Conservation (phyloP, 1,284 basidiomycete species). For the Malassezia obtusa region DNA sequence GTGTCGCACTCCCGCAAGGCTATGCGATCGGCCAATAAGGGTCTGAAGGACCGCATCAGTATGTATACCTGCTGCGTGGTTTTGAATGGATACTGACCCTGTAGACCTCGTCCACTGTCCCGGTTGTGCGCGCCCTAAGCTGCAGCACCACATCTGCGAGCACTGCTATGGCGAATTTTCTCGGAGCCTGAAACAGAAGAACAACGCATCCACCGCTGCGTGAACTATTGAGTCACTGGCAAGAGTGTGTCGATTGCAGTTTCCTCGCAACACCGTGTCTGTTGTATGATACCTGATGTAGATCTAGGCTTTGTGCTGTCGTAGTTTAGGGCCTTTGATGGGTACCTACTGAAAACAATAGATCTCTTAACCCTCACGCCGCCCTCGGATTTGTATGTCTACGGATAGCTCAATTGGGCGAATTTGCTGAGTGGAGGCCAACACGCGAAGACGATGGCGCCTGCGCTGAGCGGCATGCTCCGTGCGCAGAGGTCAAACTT, state of each 20-base stretch:
- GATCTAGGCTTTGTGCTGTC: too few relatives aligned
- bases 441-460: too few relatives aligned
- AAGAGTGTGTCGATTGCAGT: too few relatives aligned
- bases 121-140: slow-evolving; percentile 78
- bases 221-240: too few relatives aligned
- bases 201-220: background rate
- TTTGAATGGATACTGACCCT: slow-evolving; percentile 6
- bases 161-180: slow-evolving; percentile 71
- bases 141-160: slow-evolving; percentile 78
- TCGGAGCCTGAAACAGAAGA: slow-evolving; percentile 53
- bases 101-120: slow-evolving; percentile 81
- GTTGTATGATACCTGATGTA: background rate
- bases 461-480: too few relatives aligned
- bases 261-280: background rate
- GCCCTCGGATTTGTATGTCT: too few relatives aligned
- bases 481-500: too few relatives aligned
- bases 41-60: slow-evolving; percentile 88
- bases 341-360: too few relatives aligned
- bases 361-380: too few relatives aligned
- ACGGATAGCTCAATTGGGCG: too few relatives aligned
- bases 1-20: slow-evolving; percentile 82
- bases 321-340: too few relatives aligned
- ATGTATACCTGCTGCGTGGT: background rate
- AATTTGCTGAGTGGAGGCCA: too few relatives aligned
- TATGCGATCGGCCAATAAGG: slow-evolving; percentile 92